Conservation (phyloP, 2,329 filamentous ascomycete species). For the Aspergillus phoenicis region DNA sequence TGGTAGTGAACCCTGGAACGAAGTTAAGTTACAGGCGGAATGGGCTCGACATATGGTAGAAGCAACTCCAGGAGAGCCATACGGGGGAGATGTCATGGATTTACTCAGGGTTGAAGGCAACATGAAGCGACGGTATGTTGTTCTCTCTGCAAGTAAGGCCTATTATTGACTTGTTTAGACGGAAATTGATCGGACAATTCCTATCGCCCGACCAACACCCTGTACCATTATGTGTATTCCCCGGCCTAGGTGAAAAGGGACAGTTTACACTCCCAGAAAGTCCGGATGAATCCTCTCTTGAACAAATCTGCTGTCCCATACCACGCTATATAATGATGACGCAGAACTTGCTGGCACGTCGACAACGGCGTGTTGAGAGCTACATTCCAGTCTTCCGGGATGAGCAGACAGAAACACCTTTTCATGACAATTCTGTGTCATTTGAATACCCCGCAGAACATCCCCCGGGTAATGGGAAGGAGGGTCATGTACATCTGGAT, state of each 20-base stretch:
- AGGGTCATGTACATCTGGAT: conserved; percentile 17
- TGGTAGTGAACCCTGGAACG: background rate
- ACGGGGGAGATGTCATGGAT: conserved; percentile 13
- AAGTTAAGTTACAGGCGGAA: conserved; percentile 17
- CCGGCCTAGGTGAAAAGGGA: background rate
- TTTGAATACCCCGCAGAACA: background rate
- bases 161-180: background rate
- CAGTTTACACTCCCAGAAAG: background rate
- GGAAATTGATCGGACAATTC: conserved; percentile 13
- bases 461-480: conserved; percentile 2
- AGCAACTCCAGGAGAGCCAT: conserved; percentile 22
- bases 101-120: conserved; percentile 19
- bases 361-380: conserved; percentile 1
- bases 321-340: conserved; percentile 4
- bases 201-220: conserved; percentile 9
- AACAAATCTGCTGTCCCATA: background rate
- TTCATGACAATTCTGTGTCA: conserved; percentile 1
- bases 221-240: conserved; percentile 1
- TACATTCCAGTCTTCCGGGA: conserved; percentile 1
- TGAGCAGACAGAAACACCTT: background rate
- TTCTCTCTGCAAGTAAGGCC: background rate
- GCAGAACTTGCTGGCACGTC: background rate
- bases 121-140: conserved; percentile 19
- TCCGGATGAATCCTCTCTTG: background rate
- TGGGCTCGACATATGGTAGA: conserved; percentile 19